Conservation (phyloP, 768 basidiomycete genomes). For the Coprinopsis sp. region DNA sequence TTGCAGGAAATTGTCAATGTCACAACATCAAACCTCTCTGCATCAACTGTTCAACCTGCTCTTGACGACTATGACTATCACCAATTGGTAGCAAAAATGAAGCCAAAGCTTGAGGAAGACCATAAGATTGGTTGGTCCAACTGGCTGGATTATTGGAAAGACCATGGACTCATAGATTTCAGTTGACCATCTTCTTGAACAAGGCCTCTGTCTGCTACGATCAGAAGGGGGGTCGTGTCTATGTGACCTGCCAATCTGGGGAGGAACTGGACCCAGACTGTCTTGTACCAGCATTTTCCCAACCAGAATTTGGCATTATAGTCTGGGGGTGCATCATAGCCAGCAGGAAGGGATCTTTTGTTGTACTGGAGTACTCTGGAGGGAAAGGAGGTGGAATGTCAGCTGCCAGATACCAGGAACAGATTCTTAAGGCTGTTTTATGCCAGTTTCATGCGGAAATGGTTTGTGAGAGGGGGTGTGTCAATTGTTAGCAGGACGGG, state of each 20-base stretch:
- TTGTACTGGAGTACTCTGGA: slow-evolving; percentile 25
- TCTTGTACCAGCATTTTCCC: slow-evolving; percentile 21
- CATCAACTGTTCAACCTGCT: slow-evolving; percentile 14
- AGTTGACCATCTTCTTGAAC: slow-evolving; percentile 22
- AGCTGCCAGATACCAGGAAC: slow-evolving; percentile 15
- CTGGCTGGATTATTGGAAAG: slow-evolving; percentile 16
- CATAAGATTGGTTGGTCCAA: slow-evolving; percentile 13
- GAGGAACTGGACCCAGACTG: slow-evolving; percentile 22
- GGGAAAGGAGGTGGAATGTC: slow-evolving; percentile 22
- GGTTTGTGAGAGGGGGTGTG: slow-evolving; percentile 6
- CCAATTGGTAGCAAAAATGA: slow-evolving; percentile 18
- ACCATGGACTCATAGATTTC: slow-evolving; percentile 15
- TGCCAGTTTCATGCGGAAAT: slow-evolving; percentile 16
- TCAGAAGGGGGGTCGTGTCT: slow-evolving; percentile 17
- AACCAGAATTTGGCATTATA: slow-evolving; percentile 24
- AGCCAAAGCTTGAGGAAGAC: slow-evolving; percentile 18
- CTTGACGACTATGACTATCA: slow-evolving; percentile 17
- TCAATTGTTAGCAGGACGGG: slow-evolving; percentile 11
- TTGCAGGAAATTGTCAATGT: slow-evolving; percentile 19
- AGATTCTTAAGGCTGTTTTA: no score
- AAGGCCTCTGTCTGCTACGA: slow-evolving; percentile 21
- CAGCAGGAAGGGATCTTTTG: slow-evolving; percentile 20
- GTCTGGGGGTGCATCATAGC: slow-evolving; percentile 27
- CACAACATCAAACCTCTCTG: slow-evolving; percentile 3
- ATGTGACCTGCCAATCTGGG: slow-evolving; percentile 19